A percentile compares a stretch with the other conserved stretches of the same genome.
Conservation (phyloP, 2,329 filamentous ascomycete genomes). For the Cladosporium austrohemisphaericum region DNA sequence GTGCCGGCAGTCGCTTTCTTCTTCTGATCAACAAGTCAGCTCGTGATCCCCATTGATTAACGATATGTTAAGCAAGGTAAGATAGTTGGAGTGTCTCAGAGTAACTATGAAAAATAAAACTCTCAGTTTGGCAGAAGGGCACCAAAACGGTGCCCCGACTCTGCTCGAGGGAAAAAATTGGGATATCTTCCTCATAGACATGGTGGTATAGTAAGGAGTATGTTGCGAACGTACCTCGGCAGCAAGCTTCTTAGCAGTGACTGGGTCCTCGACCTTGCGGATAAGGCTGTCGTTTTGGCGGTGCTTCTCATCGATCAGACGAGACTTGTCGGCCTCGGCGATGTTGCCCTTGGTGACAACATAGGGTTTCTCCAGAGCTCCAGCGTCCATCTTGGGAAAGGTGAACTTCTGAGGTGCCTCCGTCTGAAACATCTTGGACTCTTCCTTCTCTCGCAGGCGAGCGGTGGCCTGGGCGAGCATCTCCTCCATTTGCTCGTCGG, state of each 20-base stretch:
- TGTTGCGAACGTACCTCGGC: constrained; percentile 48
- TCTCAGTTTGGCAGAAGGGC: constrained; percentile 68
- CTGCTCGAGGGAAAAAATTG: constrained; percentile 68
- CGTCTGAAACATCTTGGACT: constrained; percentile 20
- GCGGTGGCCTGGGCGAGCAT: constrained; percentile 62
- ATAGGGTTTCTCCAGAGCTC: constrained; percentile 50
- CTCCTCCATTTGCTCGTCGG: constrained; percentile 60
- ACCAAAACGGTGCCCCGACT: constrained; percentile 75
- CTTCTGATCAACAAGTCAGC: constrained; percentile 40
- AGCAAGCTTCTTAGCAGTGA: constrained; percentile 44
- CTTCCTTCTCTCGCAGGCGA: constrained; percentile 48
- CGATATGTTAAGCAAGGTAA: constrained; percentile 16
- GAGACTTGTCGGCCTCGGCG: constrained; percentile 51
- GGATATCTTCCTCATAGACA: constrained; percentile 73
- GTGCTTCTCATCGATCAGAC: constrained; percentile 48
- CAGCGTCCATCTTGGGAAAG: constrained; percentile 50
- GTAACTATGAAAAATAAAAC: constrained; percentile 69
- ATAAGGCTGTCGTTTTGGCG: constrained; percentile 43
- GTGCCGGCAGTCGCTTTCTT: constrained; percentile 68
- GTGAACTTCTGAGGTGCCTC: constrained; percentile 33
- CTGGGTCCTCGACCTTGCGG: constrained; percentile 52
- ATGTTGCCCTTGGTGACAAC: constrained; percentile 51
- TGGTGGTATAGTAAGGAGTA: constrained; percentile 29
- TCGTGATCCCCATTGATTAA: constrained; percentile 10
- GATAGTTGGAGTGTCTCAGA: constrained; percentile 51